phyloP scores from a whole-genome alignment of 176 grass and related monocot genomes.

The Avena atlantica region DNA sequence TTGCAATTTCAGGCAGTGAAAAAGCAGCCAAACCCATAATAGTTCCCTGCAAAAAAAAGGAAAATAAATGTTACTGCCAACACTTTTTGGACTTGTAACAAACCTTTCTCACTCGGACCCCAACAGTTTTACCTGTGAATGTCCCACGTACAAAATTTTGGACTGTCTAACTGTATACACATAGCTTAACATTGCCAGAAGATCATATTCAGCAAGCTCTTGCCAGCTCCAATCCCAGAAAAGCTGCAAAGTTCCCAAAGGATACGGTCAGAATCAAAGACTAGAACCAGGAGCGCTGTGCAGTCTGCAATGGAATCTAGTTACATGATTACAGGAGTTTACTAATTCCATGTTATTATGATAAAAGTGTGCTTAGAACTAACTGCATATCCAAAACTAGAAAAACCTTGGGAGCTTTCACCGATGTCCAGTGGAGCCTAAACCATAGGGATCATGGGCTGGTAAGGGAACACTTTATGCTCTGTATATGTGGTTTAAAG shows the following conservation, averaged over 20 bases:
- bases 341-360: not conserved
- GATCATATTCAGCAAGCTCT: constrained; percentile 88
- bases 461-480: constrained; percentile 20
- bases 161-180: constrained; percentile 63
- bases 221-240: constrained; percentile 99
- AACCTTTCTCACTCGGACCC: constrained; percentile 5
- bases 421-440: not conserved
- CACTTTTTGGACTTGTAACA: not conserved
- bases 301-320: not conserved
- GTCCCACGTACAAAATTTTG: constrained; percentile 83
- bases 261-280: constrained; percentile 29
- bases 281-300: not conserved
- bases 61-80: constrained; percentile 32
- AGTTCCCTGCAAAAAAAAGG: constrained; percentile 74
- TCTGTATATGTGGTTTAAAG: constrained; percentile 31
- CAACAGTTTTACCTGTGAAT: constrained; percentile 74
- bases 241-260: constrained; percentile 54
- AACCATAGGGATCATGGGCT: constrained; percentile 19
- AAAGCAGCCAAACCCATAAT: constrained; percentile 96
- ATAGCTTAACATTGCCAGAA: constrained; percentile 81
- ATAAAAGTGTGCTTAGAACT: not conserved
- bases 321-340: not conserved
- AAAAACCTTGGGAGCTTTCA: not conserved
- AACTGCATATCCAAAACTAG: constrained; percentile 9
- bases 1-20: constrained; percentile 68